Evolutionary conservation across 129 eudicot genomes (phyloP).

Genomic region (Apium graveolens): DNA sequence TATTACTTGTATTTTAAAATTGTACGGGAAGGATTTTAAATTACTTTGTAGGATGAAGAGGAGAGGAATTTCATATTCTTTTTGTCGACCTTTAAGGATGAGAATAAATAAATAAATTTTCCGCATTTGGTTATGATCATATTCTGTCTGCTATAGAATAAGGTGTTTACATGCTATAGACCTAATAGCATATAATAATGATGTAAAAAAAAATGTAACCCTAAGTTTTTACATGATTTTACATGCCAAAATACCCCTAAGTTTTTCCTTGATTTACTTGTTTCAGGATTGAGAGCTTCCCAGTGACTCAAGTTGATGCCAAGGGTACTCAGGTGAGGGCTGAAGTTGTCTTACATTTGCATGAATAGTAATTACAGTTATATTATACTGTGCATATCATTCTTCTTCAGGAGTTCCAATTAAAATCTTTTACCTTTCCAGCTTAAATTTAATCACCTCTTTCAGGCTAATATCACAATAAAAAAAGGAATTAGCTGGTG

Average conservation of each 20-base stretch:
- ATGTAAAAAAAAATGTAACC: neutral
- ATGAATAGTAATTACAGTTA: neutral
- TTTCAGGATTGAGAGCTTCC: slow-evolving; percentile 45
- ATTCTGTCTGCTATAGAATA: neutral
- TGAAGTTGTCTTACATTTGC: neutral
- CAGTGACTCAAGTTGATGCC: slow-evolving; percentile 48
- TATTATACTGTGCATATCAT: neutral
- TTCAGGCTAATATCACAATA: neutral
- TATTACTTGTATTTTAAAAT: neutral
- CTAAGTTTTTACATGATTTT: no score
- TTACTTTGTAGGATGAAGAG: neutral
- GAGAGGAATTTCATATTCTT: neutral
- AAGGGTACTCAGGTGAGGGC: slow-evolving; percentile 57
- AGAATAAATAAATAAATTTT: neutral
- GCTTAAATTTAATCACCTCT: neutral
- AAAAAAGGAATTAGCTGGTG: neutral
- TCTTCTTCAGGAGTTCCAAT: neutral
- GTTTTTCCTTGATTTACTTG: slow-evolving; percentile 15
- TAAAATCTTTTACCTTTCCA: neutral
- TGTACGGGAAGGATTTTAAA: neutral
- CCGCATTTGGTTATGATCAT: neutral
- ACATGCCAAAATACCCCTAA: slow-evolving; percentile 7
- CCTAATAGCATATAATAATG: neutral
- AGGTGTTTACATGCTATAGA: neutral
- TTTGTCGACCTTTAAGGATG: neutral